A percentile compares a stretch with the other conserved stretches of the same genome.
These are phyloP conservation scores for Neurospora sp. DNA, from an alignment of 495 filamentous ascomycete genomes.

Conservation along the genomic window DNA sequence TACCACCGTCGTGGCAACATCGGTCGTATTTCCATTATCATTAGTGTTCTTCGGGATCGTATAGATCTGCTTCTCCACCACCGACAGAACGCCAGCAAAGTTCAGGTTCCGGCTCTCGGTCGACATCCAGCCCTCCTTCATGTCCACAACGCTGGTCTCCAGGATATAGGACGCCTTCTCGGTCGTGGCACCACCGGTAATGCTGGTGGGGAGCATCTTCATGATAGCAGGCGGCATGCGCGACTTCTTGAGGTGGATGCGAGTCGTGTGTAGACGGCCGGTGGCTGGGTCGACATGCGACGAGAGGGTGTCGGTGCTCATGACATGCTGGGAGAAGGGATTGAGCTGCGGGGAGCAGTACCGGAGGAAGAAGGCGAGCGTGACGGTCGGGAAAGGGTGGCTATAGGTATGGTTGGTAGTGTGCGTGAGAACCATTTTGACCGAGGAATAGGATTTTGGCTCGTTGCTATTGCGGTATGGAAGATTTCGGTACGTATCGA, in stretches of 20 bases:
- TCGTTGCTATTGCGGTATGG: not conserved
- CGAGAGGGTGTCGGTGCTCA: slow-evolving; percentile 91
- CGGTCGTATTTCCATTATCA: slow-evolving; percentile 47
- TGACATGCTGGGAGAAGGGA: slow-evolving; percentile 88
- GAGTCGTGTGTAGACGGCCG: slow-evolving; percentile 74
- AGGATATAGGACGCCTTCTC: slow-evolving; percentile 80
- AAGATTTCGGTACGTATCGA: not conserved
- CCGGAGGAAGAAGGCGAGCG: slow-evolving; percentile 96
- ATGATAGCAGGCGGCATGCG: slow-evolving; percentile 75
- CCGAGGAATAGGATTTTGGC: not conserved
- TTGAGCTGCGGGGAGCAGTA: slow-evolving; percentile 70
- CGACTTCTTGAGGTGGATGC: slow-evolving; percentile 88
- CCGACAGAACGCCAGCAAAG: slow-evolving; percentile 84
- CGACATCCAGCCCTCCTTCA: slow-evolving; percentile 78
- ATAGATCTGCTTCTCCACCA: slow-evolving; percentile 81
- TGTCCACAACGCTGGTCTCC: slow-evolving; percentile 82
- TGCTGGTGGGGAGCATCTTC: slow-evolving; percentile 63
- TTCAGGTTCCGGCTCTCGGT: slow-evolving; percentile 79
- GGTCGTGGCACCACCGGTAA: slow-evolving; percentile 58
- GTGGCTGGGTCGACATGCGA: slow-evolving; percentile 70
- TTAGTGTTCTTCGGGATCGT: slow-evolving; percentile 32
- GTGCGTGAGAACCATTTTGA: slow-evolving; percentile 46
- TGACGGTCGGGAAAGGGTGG: slow-evolving; percentile 81
- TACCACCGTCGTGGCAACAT: slow-evolving; percentile 73
- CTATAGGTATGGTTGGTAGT: slow-evolving; percentile 80